Evolutionary conservation across 2,329 filamentous ascomycete genomes (phyloP).

Genomic region (Calonectria pseudoreteaudii): DNA sequence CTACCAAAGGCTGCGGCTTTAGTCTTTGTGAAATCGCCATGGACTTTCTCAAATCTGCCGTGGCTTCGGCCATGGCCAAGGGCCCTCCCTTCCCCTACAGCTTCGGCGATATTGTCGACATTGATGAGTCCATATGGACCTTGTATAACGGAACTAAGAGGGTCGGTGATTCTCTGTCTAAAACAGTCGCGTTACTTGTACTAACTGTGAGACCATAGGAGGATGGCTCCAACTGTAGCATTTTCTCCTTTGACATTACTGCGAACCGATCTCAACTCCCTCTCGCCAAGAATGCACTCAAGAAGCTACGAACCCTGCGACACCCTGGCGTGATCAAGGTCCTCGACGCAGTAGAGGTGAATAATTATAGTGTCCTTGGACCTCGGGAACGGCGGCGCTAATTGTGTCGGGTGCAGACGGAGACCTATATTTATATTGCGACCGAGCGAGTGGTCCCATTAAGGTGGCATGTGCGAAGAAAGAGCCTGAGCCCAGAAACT

Average conservation of each 20-base stretch:
- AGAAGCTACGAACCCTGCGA: slow-evolving; percentile 91
- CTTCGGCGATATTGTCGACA: slow-evolving; percentile 92
- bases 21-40: slow-evolving; percentile 60
- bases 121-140: slow-evolving; percentile 96
- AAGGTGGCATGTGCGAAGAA: slow-evolving; percentile 89
- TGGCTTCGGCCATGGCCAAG: slow-evolving; percentile 96
- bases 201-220: slow-evolving; percentile 67
- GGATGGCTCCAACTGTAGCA: slow-evolving; percentile 93
- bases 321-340: slow-evolving; percentile 97
- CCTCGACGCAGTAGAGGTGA: slow-evolving; percentile 90
- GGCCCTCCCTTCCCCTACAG: slow-evolving; percentile 92
- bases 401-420: slow-evolving; percentile 71
- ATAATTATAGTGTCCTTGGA: slow-evolving; percentile 20
- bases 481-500: slow-evolving; percentile 89
- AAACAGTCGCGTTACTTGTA: neutral
- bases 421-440: slow-evolving; percentile 94
- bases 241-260: slow-evolving; percentile 93
- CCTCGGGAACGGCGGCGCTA: slow-evolving; percentile 30
- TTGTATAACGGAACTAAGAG: slow-evolving; percentile 93
- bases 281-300: slow-evolving; percentile 91
- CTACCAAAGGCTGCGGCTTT: neutral
- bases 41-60: slow-evolving; percentile 98
- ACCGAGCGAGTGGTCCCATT: slow-evolving; percentile 91
- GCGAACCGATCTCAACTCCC: slow-evolving; percentile 84
- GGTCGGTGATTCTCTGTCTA: slow-evolving; percentile 60